phyloP scores from a whole-genome alignment of 2,329 filamentous ascomycete genomes.

The Diaporthe amygdali region DNA sequence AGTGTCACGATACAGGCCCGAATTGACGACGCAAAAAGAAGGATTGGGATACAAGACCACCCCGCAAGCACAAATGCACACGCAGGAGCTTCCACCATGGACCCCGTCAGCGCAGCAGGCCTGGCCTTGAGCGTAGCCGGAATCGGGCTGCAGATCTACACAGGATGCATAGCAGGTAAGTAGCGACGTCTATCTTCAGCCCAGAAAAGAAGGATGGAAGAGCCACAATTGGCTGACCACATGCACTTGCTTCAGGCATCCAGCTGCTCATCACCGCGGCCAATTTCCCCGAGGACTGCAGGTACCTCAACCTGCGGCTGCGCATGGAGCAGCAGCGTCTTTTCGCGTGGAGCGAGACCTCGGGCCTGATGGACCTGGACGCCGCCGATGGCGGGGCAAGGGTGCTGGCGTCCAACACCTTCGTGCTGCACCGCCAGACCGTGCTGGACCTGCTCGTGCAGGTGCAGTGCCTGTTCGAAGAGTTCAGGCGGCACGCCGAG shows the following conservation, averaged over 20 bases:
- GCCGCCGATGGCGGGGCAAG: constrained; percentile 42
- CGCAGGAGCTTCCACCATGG: constrained; percentile 36
- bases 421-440: constrained; percentile 52
- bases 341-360: constrained; percentile 55
- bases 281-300: constrained; percentile 52
- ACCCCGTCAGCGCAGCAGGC: constrained; percentile 48
- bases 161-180: constrained; percentile 49
- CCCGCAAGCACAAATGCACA: too few species aligned
- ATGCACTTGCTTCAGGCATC: constrained; percentile 38
- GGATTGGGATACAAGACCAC: too few species aligned
- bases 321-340: constrained; percentile 56
- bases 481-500: constrained; percentile 49
- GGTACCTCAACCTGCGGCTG: constrained; percentile 52
- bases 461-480: constrained; percentile 51
- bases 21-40: too few species aligned
- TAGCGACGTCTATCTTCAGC: neutral
- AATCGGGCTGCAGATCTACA: constrained; percentile 51
- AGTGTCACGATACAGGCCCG: too few species aligned
- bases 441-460: constrained; percentile 55
- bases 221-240: neutral
- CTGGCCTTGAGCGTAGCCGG: constrained; percentile 50
- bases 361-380: constrained; percentile 51
- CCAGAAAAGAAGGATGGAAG: neutral
- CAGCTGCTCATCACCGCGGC: constrained; percentile 54
- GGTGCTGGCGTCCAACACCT: constrained; percentile 52